Percentiles rank a stretch among this genome's conserved stretches.
phyloP scores from a whole-genome alignment of 2,329 filamentous ascomycete genomes.

The Alternaria sp. region DNA sequence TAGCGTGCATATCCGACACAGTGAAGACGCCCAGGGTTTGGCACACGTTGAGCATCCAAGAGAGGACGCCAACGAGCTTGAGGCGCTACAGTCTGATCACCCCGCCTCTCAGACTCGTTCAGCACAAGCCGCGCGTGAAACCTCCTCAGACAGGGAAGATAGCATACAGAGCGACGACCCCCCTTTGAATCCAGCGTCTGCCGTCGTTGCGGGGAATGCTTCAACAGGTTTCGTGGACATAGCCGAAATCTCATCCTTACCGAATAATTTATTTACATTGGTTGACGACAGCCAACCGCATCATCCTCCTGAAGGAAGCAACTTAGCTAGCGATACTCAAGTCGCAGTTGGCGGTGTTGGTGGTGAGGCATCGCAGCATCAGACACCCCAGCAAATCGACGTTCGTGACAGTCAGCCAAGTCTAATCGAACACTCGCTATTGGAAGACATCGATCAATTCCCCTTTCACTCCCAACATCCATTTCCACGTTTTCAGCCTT shows the following conservation, averaged over 20 bases:
- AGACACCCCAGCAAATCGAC: constrained; percentile 7
- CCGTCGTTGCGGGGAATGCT: neutral
- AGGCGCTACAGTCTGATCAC: neutral
- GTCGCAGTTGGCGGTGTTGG: neutral
- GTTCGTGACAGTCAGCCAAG: constrained; percentile 12
- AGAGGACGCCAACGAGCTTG: neutral
- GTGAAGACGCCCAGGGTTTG: neutral
- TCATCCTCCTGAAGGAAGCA: neutral
- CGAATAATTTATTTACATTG: neutral
- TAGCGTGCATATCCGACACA: neutral
- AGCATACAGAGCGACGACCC: neutral
- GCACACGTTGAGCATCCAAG: neutral
- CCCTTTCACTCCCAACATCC: constrained; percentile 25
- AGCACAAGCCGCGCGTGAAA: neutral
- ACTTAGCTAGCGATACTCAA: constrained; percentile 1
- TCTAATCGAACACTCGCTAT: constrained; percentile 20
- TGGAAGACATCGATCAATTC: constrained; percentile 22
- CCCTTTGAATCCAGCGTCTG: neutral
- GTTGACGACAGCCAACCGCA: constrained; percentile 4
- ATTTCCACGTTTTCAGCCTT: neutral
- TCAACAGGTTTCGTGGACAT: neutral
- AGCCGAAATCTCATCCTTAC: neutral
- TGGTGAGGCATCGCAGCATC: constrained; percentile 9
- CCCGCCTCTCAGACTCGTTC: neutral
- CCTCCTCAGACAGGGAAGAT: neutral